Percentiles rank a stretch among this genome's conserved stretches.
phyloP scores from a whole-genome alignment of 345 rosid species.

The Sonneratia caseolaris region DNA sequence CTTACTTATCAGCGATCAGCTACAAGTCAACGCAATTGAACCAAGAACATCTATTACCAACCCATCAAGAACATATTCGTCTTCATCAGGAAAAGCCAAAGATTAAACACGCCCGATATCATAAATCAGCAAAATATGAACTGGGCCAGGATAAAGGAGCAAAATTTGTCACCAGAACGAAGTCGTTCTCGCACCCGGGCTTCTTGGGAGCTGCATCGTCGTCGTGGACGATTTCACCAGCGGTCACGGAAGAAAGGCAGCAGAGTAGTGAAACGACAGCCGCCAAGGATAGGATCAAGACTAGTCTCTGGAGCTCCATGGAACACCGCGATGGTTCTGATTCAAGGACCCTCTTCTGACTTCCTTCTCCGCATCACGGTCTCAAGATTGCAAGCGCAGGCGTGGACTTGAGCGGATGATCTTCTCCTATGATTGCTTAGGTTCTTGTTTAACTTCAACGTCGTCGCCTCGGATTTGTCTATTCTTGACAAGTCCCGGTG shows the following conservation, averaged over 20 bases:
- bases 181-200: slow-evolving; percentile 98
- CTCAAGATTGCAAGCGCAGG: not conserved
- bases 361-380: slow-evolving; percentile 20
- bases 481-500: no score
- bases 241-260: slow-evolving; percentile 34
- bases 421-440: no score
- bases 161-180: slow-evolving; percentile 59
- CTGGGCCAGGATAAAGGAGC: slow-evolving; percentile 13
- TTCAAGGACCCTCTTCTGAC: slow-evolving; percentile 7
- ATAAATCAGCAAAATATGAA: slow-evolving; percentile 18
- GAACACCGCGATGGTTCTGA: slow-evolving; percentile 10
- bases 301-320: slow-evolving; percentile 53
- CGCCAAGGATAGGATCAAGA: slow-evolving; percentile 19
- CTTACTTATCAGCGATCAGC: not conserved
- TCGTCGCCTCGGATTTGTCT: no score
- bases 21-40: not conserved
- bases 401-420: no score
- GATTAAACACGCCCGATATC: slow-evolving; percentile 18
- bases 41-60: no score
- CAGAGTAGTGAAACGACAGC: slow-evolving; percentile 39
- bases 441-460: no score
- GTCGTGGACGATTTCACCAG: slow-evolving; percentile 93
- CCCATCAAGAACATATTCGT: not conserved
- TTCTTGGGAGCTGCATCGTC: slow-evolving; percentile 84
- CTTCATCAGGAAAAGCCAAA: not conserved